Evolutionary conservation across 2,329 filamentous ascomycete genomes (phyloP), one percentile per base, ranked within the genome.

Genomic region (Parafenestella ontariensis): DNA sequence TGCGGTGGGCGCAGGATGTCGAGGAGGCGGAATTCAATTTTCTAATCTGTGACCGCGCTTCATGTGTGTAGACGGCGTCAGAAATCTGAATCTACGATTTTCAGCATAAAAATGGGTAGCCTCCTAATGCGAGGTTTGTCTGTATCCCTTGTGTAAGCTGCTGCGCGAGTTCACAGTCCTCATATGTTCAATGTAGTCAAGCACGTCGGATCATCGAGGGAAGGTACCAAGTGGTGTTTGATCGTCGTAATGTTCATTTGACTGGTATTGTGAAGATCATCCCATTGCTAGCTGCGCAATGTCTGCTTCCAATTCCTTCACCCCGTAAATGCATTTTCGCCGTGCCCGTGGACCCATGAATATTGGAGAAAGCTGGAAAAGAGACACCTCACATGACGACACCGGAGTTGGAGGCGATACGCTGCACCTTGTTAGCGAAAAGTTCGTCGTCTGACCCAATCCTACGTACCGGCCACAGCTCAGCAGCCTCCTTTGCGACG

Each of bases 361-460:
- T 69, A 65, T 72, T 69, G 71, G 71, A 73, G 66, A 60, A 60
- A 74, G 70, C 67, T 66, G 66, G 65, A 74, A 74, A 75, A 71
- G 64, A 72, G 64, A 75, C 63, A 69, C 67, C 66, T 96, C 91
- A 99, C 95, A 99, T 99, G 81, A 99, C 95, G 78, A 99, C 95
- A 89, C 95, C 95, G 62, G 94, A 96, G 91, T 99, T 99, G 87
- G 89, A 92, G 82, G 95, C 95, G 83, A 98, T 98, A 97, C 94
- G 94, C 90, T 94, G 69, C 24, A 39, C 1, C 44, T 17, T 41
- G 57, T 82, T 70, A 82, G 74, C 53, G 50, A 23, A 29, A 46
- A 37, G 26, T 36, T 2, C 9, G 5, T 4, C 9, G 15, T 11
- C 29, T 9, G 23, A 7, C 15, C 15, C 34, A 13, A 8, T 31